Conservation (phyloP, 2,329 filamentous ascomycete genomes). For the Davidsoniella virescens region DNA sequence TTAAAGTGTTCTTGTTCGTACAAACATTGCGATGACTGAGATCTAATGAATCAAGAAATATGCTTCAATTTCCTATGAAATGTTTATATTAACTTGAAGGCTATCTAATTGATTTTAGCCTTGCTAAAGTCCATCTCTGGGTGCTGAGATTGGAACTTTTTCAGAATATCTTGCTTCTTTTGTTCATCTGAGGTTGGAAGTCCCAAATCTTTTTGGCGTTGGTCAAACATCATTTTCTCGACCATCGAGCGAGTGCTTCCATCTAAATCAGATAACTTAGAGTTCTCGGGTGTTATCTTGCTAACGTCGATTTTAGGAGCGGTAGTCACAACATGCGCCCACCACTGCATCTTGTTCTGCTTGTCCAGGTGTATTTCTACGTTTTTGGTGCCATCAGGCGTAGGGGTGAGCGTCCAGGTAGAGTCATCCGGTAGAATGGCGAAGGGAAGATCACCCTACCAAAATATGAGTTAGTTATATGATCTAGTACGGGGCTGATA, state of each 20-base stretch:
- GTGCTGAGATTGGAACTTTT: slow-evolving; percentile 76
- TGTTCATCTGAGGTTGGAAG: slow-evolving; percentile 84
- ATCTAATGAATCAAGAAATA: too few species aligned
- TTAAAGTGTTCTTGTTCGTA: too few species aligned
- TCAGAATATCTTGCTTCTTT: slow-evolving; percentile 83
- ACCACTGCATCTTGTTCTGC: slow-evolving; percentile 95
- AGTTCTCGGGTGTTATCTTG: slow-evolving; percentile 88
- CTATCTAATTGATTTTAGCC: slow-evolving; percentile 38
- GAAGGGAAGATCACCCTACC: slow-evolving; percentile 73
- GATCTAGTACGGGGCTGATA: background rate
- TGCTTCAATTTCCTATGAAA: too few species aligned
- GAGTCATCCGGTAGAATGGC: slow-evolving; percentile 69
- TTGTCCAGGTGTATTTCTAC: slow-evolving; percentile 87
- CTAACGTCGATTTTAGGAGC: slow-evolving; percentile 88
- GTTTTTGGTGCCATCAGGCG: slow-evolving; percentile 48
- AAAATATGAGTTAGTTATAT: slow-evolving; percentile 11
- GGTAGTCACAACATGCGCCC: slow-evolving; percentile 73
- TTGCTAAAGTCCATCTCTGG: slow-evolving; percentile 59
- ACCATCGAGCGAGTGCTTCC: slow-evolving; percentile 94
- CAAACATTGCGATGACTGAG: too few species aligned
- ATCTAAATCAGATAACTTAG: slow-evolving; percentile 80
- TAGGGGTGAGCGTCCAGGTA: slow-evolving; percentile 77
- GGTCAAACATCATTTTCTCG: slow-evolving; percentile 99
- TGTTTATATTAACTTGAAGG: too few species aligned
- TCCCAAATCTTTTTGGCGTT: slow-evolving; percentile 88